Evolutionary conservation across 441 rosid genomes (phyloP), one percentile per base, ranked within the genome.

Genomic region (Gossypium davidsonii): DNA sequence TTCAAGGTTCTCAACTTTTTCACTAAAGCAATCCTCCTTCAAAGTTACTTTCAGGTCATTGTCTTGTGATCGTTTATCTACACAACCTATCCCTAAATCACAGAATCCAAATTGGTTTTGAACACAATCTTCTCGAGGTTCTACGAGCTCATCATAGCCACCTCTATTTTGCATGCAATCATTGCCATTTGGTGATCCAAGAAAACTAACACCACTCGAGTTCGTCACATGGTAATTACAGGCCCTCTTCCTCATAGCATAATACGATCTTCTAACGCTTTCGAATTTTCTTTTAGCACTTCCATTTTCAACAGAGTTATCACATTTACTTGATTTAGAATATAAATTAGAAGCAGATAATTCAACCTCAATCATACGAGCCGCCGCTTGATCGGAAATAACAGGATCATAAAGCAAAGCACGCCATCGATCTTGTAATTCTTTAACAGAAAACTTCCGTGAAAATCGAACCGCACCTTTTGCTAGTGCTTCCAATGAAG

Each of bases 401-500:
- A 67, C 58, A 11, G 87, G 84, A 42, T 85, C 82, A 80, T 86
- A 88, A 49, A 86, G 92, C 46, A 88, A 87, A 69, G 85, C 80
- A 75, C 68, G 74, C 92, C 92, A 88, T 55, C 88, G 88, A n/a
- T 88, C 79, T 67, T 65, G 77, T 48, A 88, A 71, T 68, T 88
- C 89, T 6, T 39, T 65, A 18, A 88, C 59, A 0, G 89, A 77
- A 62, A 80, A 85, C 78, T 69, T 88, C n/a, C 73, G 79, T 5
- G 92, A 88, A 75, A 88, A 88, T 59, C 49, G 77, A 18, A 88
- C 86, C 2, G 88, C 89, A 23, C 87, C 89, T 79, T 85, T 88
- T 3, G 90, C 90, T 76, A 88, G 80, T 10, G 89, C 80, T 85
- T 88, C 92, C 77, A 88, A 74, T 52, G 88, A 84, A 72, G 87